These are phyloP conservation scores for Massariosphaeria phaeospora DNA, from an alignment of 495 filamentous ascomycete genomes.

Conservation along the genomic window DNA sequence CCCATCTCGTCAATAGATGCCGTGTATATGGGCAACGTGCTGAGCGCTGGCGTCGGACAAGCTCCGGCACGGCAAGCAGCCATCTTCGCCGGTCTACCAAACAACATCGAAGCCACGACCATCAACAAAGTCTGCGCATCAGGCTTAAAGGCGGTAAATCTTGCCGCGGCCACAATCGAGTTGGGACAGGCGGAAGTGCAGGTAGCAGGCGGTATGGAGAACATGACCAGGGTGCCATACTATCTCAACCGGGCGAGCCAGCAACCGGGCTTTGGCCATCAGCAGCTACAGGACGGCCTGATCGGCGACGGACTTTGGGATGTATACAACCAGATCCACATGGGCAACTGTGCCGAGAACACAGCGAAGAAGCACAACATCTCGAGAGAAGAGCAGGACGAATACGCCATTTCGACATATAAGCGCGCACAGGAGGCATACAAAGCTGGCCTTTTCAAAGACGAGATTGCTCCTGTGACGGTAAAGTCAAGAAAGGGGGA, in stretches of 20 bases:
- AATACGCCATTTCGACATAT: slow-evolving; percentile 84
- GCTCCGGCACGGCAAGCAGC: slow-evolving; percentile 86
- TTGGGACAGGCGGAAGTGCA: slow-evolving; percentile 80
- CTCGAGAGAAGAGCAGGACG: slow-evolving; percentile 77
- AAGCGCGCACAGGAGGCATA: slow-evolving; percentile 86
- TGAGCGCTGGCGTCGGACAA: slow-evolving; percentile 78
- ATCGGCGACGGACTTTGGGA: slow-evolving; percentile 96
- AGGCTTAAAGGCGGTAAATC: slow-evolving; percentile 81
- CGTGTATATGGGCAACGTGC: slow-evolving; percentile 97
- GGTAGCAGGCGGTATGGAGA: slow-evolving; percentile 94
- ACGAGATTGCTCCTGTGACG: slow-evolving; percentile 82
- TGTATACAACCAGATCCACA: slow-evolving; percentile 93
- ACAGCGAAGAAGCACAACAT: slow-evolving; percentile 84
- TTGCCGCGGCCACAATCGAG: slow-evolving; percentile 92
- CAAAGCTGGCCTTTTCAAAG: slow-evolving; percentile 69
- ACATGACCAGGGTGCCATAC: slow-evolving; percentile 90
- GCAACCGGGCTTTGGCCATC: slow-evolving; percentile 75
- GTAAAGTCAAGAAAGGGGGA: slow-evolving; percentile 77
- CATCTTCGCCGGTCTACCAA: slow-evolving; percentile 78
- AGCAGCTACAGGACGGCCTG: slow-evolving; percentile 83
- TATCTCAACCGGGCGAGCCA: slow-evolving; percentile 74
- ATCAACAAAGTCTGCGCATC: slow-evolving; percentile 98
- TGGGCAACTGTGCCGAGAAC: slow-evolving; percentile 96
- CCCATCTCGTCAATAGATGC: slow-evolving; percentile 73
- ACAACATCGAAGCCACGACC: slow-evolving; percentile 74